Conservation (phyloP, 306 rosid species). For the Leucaena leucocephala region DNA sequence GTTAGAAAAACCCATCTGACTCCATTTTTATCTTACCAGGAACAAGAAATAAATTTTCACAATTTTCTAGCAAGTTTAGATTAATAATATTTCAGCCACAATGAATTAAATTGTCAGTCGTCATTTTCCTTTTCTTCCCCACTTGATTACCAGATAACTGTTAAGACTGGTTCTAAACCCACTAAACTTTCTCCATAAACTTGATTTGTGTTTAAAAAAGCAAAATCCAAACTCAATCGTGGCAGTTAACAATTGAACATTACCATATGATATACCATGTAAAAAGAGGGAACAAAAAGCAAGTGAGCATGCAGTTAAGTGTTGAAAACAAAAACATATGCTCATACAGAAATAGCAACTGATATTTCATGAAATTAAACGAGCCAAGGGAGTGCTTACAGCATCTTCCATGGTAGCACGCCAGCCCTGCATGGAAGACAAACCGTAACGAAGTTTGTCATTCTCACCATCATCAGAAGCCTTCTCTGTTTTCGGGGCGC, state of each 20-base stretch:
- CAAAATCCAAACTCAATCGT: background rate
- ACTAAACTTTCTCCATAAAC: background rate
- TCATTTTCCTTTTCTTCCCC: background rate
- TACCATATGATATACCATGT: background rate
- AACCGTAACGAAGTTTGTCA: constrained; percentile 54
- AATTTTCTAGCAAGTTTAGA: background rate
- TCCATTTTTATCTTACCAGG: background rate
- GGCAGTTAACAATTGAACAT: background rate
- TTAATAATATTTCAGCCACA: background rate
- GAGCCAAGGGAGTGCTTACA: constrained; percentile 34
- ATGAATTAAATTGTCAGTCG: background rate
- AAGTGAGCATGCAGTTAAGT: no score
- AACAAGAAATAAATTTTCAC: background rate
- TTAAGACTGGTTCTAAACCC: background rate
- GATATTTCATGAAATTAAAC: background rate
- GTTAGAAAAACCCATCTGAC: background rate
- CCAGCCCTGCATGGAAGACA: constrained; percentile 83
- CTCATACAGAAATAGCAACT: background rate
- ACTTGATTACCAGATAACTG: background rate
- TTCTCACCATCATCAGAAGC: constrained; percentile 68
- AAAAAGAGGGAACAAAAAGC: background rate
- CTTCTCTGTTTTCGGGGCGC: constrained; percentile 71
- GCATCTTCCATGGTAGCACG: constrained; percentile 82
- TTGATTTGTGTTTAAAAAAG: background rate
- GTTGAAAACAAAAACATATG: background rate